Evolutionary conservation across 495 filamentous ascomycete genomes (phyloP), one percentile per base, ranked within the genome.

Genomic region (Aspergillus nidulans): DNA sequence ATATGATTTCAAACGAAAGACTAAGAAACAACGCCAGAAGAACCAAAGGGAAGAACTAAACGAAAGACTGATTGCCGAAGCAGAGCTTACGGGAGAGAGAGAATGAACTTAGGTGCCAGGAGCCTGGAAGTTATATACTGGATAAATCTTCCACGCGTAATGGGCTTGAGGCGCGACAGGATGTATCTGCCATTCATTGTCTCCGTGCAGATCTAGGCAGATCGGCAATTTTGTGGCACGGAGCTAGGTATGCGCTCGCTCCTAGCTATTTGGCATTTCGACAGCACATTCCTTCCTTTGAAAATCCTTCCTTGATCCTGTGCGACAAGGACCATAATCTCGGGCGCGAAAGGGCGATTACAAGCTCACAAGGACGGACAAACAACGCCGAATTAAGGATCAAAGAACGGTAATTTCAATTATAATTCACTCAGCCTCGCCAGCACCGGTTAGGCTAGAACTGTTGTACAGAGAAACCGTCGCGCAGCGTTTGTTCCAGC

Each of bases 1-100:
- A 66, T 54, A 59, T 57, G 18, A 64, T 58, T 46, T 55, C 26
- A 30, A 59, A 56, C 54, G 62, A 59, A 56, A 61, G 69, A 69
- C 58, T 57, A 66, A 38, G 52, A 63, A 65, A 58, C 42, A 44
- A 55, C 56, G 63, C 58, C 55, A 50, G 63, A 60, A 60, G 63
- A 65, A 46, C 40, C 24, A 61, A 60, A 62, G 41, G 23, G 40
- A 30, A 59, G 56, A 56, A 53, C 20, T 51, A 59, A 63, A 65
- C 54, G 58, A 59, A 53, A 50, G 55, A 57, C 57, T 56, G 20
- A 52, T 38, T 57, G 53, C 48, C 49, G 58, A 65, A 49, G 57
- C 56, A 51, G 49, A 55, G 53, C 34, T 56, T 40, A 24, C 41
- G 55, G 49, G 28, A 26, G 47, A 43, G 42, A 49, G 49, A 55